Evolutionary conservation across 805 yeast genomes (phyloP).

Genomic region (Kodamaea hsintzibuensis): DNA sequence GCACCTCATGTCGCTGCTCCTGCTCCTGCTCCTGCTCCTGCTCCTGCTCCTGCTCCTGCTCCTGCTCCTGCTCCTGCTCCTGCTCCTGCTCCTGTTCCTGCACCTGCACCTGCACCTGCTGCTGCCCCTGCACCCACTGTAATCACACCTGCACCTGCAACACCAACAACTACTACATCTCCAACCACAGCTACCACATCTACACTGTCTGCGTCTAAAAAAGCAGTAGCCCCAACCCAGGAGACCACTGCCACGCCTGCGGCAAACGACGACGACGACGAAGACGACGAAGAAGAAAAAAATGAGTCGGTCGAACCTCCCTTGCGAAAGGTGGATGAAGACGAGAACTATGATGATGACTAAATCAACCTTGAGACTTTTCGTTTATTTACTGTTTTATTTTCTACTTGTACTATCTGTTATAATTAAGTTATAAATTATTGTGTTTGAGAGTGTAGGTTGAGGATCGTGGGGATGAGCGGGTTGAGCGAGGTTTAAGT

Average conservation of each 20-base stretch:
- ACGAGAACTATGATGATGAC: constrained; percentile 48
- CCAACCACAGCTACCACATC: constrained; percentile 6
- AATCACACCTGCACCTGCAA: background rate
- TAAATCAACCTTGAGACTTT: constrained; percentile 12
- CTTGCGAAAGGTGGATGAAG: constrained; percentile 46
- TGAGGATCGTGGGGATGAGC: background rate
- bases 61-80: constrained; percentile 7
- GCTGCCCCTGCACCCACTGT: background rate
- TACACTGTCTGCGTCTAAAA: background rate
- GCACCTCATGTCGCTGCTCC: background rate
- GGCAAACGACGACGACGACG: constrained; percentile 25
- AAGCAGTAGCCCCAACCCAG: background rate
- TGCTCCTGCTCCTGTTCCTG: background rate
- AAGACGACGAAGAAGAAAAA: constrained; percentile 26
- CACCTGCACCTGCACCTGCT: background rate
- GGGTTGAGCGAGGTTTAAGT: no score
- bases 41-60: background rate
- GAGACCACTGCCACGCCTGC: background rate
- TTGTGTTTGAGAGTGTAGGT: background rate
- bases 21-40: no score
- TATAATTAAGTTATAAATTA: constrained; percentile 5
- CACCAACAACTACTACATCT: background rate
- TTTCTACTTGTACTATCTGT: constrained; percentile 11
- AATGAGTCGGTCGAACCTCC: constrained; percentile 43
- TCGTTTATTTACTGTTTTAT: constrained; percentile 6